A percentile compares a stretch with the other conserved stretches of the same genome.
phyloP scores from a whole-genome alignment of 768 basidiomycete species.

The Terana coerulea region DNA sequence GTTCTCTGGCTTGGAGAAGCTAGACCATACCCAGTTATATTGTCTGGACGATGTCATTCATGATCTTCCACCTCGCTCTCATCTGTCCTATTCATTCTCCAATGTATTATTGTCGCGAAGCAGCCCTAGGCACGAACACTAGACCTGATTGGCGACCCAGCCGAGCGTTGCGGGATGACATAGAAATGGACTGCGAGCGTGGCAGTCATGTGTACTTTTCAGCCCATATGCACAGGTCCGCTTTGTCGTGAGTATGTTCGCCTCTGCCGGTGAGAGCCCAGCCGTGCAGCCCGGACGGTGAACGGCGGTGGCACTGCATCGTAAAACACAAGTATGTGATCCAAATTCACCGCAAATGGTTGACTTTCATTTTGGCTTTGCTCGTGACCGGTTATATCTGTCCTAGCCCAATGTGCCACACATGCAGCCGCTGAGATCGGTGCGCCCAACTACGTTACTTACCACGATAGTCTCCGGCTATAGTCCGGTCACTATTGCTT shows the following conservation, averaged over 20 bases:
- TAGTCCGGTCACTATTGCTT: conserved; percentile 3
- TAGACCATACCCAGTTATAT: conserved; percentile 5
- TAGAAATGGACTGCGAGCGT: too few species aligned
- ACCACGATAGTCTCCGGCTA: background rate
- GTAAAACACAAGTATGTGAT: background rate
- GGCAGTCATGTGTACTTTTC: background rate
- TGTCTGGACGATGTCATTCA: too few species aligned
- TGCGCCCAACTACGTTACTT: background rate
- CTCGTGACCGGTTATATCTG: background rate
- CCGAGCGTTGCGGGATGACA: background rate
- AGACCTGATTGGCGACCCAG: background rate
- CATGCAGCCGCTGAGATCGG: background rate
- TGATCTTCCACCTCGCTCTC: too few species aligned
- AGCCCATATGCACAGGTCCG: background rate
- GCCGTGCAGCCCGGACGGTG: too few species aligned
- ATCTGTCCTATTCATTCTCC: too few species aligned
- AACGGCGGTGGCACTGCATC: background rate
- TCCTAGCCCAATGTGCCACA: background rate
- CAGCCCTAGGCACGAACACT: too few species aligned
- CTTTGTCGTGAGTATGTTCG: background rate
- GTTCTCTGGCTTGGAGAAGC: too few species aligned
- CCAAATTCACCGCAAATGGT: background rate
- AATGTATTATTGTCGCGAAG: too few species aligned
- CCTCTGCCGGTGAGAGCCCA: background rate
- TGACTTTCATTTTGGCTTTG: background rate